These are phyloP conservation scores for Endothia cerciana DNA, from an alignment of 2,329 filamentous ascomycete species.

Conservation along the genomic window DNA sequence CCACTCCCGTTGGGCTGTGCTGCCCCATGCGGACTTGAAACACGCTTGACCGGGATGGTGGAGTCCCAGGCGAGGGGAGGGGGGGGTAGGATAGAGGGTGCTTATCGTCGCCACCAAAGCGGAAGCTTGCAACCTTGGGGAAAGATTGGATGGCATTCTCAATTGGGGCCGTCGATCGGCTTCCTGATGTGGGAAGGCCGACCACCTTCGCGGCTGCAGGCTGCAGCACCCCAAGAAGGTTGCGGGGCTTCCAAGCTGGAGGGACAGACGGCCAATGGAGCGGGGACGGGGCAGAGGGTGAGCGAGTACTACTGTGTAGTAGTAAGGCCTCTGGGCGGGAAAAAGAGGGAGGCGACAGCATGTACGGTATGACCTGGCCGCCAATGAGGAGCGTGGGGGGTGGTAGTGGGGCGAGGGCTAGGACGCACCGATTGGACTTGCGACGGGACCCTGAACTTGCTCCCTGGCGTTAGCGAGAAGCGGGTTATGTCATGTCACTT, in stretches of 20 bases:
- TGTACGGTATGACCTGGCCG: neutral
- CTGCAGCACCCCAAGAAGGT: slow-evolving; percentile 9
- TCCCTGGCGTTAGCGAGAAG: neutral
- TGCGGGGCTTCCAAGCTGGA: slow-evolving; percentile 3
- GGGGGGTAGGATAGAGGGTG: slow-evolving; percentile 14
- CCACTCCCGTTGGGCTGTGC: slow-evolving; percentile 19
- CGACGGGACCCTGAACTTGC: neutral
- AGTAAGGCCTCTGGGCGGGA: neutral
- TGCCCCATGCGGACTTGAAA: slow-evolving; percentile 26
- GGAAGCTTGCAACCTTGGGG: slow-evolving; percentile 4
- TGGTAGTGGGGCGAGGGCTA: neutral
- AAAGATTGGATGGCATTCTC: slow-evolving; percentile 16
- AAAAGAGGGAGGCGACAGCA: neutral
- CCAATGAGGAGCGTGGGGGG: neutral
- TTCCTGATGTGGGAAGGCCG: slow-evolving; percentile 15
- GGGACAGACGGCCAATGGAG: neutral
- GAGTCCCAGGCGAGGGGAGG: slow-evolving; percentile 6
- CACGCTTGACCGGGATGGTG: slow-evolving; percentile 26
- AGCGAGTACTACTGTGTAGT: neutral
- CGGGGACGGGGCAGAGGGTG: too few relatives aligned
- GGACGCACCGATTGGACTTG: neutral
- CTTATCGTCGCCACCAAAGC: slow-evolving; percentile 19
- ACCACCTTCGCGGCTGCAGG: slow-evolving; percentile 10
- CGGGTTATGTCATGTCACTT: neutral
- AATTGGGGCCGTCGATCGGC: slow-evolving; percentile 19